phyloP scores from a whole-genome alignment of 108 stramenopile genomes.

The Nitzschia palea region DNA sequence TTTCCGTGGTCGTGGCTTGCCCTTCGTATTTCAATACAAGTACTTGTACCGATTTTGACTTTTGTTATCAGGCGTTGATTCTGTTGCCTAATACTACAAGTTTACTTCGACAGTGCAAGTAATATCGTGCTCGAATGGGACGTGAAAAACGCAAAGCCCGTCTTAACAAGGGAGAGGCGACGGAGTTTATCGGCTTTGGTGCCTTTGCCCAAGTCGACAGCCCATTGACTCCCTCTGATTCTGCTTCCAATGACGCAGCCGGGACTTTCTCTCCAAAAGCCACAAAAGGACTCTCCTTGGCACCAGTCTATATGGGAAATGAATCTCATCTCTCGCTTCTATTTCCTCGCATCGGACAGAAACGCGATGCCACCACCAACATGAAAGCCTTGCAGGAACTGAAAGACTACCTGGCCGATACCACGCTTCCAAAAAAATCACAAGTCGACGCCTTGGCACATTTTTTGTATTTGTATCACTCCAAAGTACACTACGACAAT shows the following conservation, averaged over 20 bases:
- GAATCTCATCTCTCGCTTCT: slow-evolving; percentile 41
- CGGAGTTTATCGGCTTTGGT: slow-evolving; percentile 63
- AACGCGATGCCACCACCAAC: slow-evolving; percentile 75
- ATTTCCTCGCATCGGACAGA: slow-evolving; percentile 74
- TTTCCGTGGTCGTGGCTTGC: too few relatives aligned
- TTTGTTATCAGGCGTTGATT: too few relatives aligned
- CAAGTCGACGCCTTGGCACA: slow-evolving; percentile 47
- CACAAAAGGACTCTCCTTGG: slow-evolving; percentile 36
- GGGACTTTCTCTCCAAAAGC: background rate
- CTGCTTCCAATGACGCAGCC: background rate
- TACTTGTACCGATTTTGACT: too few relatives aligned
- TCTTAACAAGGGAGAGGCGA: slow-evolving; percentile 45
- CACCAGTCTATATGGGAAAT: slow-evolving; percentile 71
- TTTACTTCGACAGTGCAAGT: too few relatives aligned
- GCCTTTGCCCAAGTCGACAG: slow-evolving; percentile 41
- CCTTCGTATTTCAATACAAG: too few relatives aligned
- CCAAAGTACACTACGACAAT: slow-evolving; percentile 49
- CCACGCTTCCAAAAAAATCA: slow-evolving; percentile 9
- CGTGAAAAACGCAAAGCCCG: slow-evolving; percentile 53
- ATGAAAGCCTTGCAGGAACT: slow-evolving; percentile 64
- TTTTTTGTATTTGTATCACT: slow-evolving; percentile 43
- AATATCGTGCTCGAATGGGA: too few relatives aligned
- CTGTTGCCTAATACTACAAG: too few relatives aligned
- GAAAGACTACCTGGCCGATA: slow-evolving; percentile 23
- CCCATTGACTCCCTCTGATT: background rate